Conservation (phyloP, 2,329 filamentous ascomycete genomes). For the Plectosphaerella sp. region DNA sequence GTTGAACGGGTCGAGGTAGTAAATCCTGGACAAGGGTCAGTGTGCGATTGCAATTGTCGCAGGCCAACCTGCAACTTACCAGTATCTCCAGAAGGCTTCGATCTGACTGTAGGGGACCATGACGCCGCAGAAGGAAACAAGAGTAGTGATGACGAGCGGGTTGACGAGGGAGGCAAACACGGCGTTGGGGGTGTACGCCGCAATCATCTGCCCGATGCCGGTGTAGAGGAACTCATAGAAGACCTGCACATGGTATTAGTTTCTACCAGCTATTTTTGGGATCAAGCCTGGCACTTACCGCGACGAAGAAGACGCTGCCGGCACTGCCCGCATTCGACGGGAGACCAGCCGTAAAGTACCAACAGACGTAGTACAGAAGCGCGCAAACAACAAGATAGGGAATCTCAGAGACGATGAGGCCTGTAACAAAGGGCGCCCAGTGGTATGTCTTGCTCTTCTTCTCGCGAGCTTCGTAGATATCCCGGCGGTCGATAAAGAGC, state of each 20-base stretch:
- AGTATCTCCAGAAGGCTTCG: conserved; percentile 62
- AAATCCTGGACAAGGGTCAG: background rate
- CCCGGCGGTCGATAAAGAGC: conserved; percentile 50
- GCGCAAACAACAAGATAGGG: conserved; percentile 40
- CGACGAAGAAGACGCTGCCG: conserved; percentile 48
- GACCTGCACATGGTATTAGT: conserved; percentile 5
- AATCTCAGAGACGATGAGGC: conserved; percentile 42
- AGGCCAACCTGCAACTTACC: conserved; percentile 23
- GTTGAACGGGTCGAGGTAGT: background rate
- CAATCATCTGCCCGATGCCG: conserved; percentile 58
- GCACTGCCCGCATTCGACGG: conserved; percentile 36
- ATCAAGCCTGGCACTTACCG: conserved; percentile 27
- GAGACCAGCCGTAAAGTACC: conserved; percentile 57
- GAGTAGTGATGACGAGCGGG: conserved; percentile 48
- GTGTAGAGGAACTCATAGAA: conserved; percentile 58
- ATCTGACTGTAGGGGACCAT: conserved; percentile 63
- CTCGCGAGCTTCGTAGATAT: conserved; percentile 55
- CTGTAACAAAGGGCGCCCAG: conserved; percentile 55
- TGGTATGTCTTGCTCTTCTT: conserved; percentile 59
- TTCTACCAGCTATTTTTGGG: too few species aligned
- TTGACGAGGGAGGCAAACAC: conserved; percentile 56
- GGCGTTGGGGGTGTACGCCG: conserved; percentile 57
- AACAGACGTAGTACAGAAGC: conserved; percentile 46
- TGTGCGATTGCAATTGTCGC: background rate
- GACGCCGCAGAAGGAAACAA: conserved; percentile 71